These are phyloP conservation scores for Halophytophthora batemanensis DNA, from an alignment of 352 stramenopile species.

Conservation along the genomic window DNA sequence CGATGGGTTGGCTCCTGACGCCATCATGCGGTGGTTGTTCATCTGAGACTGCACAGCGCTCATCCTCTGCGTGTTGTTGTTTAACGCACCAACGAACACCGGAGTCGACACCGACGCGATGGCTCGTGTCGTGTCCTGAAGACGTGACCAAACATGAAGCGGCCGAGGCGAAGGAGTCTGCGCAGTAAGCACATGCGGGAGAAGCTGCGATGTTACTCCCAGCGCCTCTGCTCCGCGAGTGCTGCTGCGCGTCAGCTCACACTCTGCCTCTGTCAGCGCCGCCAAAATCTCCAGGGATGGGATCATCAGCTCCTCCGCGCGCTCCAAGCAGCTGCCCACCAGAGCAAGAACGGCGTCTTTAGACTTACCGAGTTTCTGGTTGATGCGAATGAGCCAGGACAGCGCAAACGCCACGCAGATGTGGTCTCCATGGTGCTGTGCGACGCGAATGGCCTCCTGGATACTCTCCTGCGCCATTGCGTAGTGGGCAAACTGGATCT, in stretches of 20 bases:
- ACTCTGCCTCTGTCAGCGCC: slow-evolving; percentile 48
- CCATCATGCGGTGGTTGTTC: slow-evolving; percentile 2
- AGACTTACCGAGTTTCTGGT: slow-evolving; percentile 54
- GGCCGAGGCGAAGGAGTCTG: slow-evolving; percentile 33
- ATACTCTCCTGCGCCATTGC: slow-evolving; percentile 79
- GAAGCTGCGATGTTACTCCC: slow-evolving; percentile 12
- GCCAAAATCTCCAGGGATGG: slow-evolving; percentile 49
- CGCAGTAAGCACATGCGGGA: slow-evolving; percentile 31
- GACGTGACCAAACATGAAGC: slow-evolving; percentile 39
- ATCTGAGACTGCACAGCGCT: slow-evolving; percentile 27
- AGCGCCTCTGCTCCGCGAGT: slow-evolving; percentile 10
- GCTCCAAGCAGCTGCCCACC: slow-evolving; percentile 53
- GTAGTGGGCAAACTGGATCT: slow-evolving; percentile 85
- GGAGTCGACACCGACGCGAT: slow-evolving; percentile 25
- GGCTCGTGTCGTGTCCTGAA: slow-evolving; percentile 29
- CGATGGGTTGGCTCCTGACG: slow-evolving; percentile 10
- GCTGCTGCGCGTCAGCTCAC: slow-evolving; percentile 34
- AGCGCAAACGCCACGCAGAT: slow-evolving; percentile 92
- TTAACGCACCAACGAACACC: slow-evolving; percentile 8
- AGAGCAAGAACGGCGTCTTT: slow-evolving; percentile 48
- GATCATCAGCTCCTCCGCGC: slow-evolving; percentile 51
- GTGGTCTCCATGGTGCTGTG: slow-evolving; percentile 90
- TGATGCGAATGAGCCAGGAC: slow-evolving; percentile 81
- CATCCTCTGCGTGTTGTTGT: slow-evolving; percentile 18
- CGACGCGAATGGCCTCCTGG: slow-evolving; percentile 91